These are phyloP conservation scores for Brettanomyces sp. DNA, from an alignment of 805 yeast genomes.

Conservation along the genomic window DNA sequence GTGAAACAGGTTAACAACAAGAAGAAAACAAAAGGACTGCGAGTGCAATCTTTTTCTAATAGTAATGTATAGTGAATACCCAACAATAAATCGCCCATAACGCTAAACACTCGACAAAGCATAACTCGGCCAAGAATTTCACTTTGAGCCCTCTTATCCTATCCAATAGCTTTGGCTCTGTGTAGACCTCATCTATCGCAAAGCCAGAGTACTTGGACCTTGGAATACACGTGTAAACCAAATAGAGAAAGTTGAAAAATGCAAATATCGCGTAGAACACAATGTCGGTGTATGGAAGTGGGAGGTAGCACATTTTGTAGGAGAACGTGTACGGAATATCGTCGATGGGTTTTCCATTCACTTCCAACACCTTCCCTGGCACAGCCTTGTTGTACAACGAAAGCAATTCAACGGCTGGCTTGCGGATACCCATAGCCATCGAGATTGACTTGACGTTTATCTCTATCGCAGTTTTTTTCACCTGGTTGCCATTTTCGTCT, in stretches of 20 bases:
- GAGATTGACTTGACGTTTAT: slow-evolving; percentile 68
- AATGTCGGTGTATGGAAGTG: slow-evolving; percentile 36
- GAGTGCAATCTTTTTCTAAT: too few relatives aligned
- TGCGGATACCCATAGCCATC: slow-evolving; percentile 73
- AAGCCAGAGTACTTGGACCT: not conserved
- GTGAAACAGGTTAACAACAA: too few relatives aligned
- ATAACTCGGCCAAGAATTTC: slow-evolving; percentile 4
- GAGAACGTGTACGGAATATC: slow-evolving; percentile 14
- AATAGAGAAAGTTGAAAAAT: slow-evolving; percentile 8
- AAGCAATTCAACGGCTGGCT: slow-evolving; percentile 27
- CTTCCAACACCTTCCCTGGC: slow-evolving; percentile 10
- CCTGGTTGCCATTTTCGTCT: not conserved
- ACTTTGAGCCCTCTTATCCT: slow-evolving; percentile 1
- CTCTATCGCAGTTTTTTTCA: slow-evolving; percentile 2
- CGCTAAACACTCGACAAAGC: slow-evolving; percentile 4
- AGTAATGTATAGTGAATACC: too few relatives aligned
- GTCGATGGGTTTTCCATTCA: slow-evolving; percentile 27
- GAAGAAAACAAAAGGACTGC: too few relatives aligned
- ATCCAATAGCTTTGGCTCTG: not conserved
- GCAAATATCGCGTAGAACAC: slow-evolving; percentile 29
- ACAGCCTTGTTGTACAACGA: slow-evolving; percentile 14
- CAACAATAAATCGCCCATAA: slow-evolving; percentile 6
- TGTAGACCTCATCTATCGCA: slow-evolving; percentile 1
- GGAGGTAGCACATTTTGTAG: slow-evolving; percentile 37
- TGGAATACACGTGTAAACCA: not conserved